Base-by-base conservation (phyloP, 331 rosid genomes). In the Malus hybrid region DNA sequence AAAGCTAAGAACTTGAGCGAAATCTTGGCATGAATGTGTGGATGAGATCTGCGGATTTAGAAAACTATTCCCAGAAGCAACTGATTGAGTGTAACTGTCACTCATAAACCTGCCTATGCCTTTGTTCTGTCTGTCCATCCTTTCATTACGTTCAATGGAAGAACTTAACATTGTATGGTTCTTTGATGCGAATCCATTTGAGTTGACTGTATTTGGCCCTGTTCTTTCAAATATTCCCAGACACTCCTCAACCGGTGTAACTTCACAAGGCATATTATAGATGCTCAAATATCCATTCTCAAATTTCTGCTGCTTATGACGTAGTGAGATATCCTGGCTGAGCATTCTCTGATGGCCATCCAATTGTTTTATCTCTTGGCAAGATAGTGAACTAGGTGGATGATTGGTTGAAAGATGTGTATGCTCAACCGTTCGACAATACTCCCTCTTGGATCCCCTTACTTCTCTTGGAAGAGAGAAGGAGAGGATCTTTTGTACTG, bases 401-500 rank as follows among this genome's bases (percentile, higher is more conserved):
- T 79, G 79, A 66, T 62, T 80, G 70, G 83, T 67, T 10, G 77
- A 67, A 75, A 55, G 50, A 72, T 42, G 74, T 39, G 80, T 70
- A 42, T 83, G 80, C 73, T 81, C 74, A 39, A 36, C 66, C 24
- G 82, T 77, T 19, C 56, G 83, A 65, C 57, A 74, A 76, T 85
- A 69, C 31, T 78, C 87, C 81, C 95, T 84, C 82, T 87, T 85
- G 74, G 80, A 73, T 34, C 86, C 76, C 80, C 82, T 85, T 79
- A 70, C 82, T 82, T 78, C 81, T 44, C 19, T 48, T 71, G 84
- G 80, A 71, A 79, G 73, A 73, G 85, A 64, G 63, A 72, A 76
- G 76, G 63, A 72, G 55, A 50, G 18, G n/a, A 50, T 50, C 59
- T 69, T 82, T 55, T 77, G 78, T 52, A 72, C n/a, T 1, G 56